Base-by-base conservation (phyloP, 2,329 filamentous ascomycete genomes). In the Nemania diffusa region DNA sequence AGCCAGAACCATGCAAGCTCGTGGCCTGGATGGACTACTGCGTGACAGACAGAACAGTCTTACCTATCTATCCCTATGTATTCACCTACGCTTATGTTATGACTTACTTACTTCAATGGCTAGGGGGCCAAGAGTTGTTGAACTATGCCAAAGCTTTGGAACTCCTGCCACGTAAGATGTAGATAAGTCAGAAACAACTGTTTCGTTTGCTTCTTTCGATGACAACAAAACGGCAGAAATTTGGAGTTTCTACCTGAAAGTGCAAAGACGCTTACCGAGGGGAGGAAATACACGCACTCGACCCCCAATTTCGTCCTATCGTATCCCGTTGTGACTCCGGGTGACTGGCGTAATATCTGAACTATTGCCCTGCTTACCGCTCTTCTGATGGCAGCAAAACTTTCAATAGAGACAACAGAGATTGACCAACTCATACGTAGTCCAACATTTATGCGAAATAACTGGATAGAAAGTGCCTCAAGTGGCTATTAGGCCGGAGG, bases 281-380 rank as follows among this genome's bases (percentile, higher is more conserved):
- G 32, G 24, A 40, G n/a, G 7, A 8, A 46, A 9, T 13, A 7
- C 27, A 48, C n/a, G 13, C 29, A 65, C 44, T 51, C 34, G 34
- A 40, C 52, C 22, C 32, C 34, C 27, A 34, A 26, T 9, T n/a
- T 11, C 13, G 27, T 53, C 57, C 44, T 27, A 46, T 53, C 57
- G 32, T 27, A 46, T 61, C 57, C 26, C 46, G 34, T 62, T 48
- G 22, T 29, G 50, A 63, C 50, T 22, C 6, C 34, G 22, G 32
- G 15, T 26, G 34, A 53, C 58, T 34, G 57, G 61, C 42, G 53
- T 50, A 26, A 57, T 61, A 62, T 15, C 22, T 27, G 24, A 58
- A 53, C 57, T 55, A 62, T 24, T 29, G 48, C 20, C 42, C 15
- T 60, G 51, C 34, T 52, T 68, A 68, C 59, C 51, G 68, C 62